Evolutionary conservation across 192 early-diverging fungal genomes (phyloP).

Genomic region (Spizellomyces sp.): DNA sequence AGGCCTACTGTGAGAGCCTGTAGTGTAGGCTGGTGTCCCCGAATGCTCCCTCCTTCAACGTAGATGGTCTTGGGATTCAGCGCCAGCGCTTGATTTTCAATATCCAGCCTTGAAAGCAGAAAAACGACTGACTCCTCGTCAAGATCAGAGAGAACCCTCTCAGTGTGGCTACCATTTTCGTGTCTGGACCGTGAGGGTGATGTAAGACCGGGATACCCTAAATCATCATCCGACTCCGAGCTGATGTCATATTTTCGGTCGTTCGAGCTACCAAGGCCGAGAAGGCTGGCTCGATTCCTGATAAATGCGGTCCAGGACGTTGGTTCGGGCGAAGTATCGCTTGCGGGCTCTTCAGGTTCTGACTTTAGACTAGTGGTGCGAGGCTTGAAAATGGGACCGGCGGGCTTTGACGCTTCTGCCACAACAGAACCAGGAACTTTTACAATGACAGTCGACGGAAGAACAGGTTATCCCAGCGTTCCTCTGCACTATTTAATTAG

Average conservation of each 20-base stretch:
- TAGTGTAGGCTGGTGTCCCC: conserved; percentile 22
- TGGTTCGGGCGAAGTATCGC: conserved; percentile 6
- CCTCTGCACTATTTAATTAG: too few species aligned
- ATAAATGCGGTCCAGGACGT: conserved; percentile 18
- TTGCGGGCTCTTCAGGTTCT: not conserved
- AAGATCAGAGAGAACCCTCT: conserved; percentile 19
- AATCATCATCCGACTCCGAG: not conserved
- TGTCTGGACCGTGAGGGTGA: not conserved
- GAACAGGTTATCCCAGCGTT: too few species aligned
- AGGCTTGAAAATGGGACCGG: conserved; percentile 20
- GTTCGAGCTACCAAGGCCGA: conserved; percentile 5
- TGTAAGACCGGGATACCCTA: not conserved
- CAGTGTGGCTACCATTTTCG: not conserved
- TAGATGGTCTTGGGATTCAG: conserved; percentile 41
- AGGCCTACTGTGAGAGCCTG: conserved; percentile 1
- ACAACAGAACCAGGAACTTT: not conserved
- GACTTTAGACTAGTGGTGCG: conserved; percentile 32
- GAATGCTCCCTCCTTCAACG: conserved; percentile 31
- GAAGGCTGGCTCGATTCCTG: conserved; percentile 7
- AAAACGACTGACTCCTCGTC: conserved; percentile 27
- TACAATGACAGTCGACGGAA: not conserved
- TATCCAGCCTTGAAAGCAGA: conserved; percentile 33
- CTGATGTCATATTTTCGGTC: not conserved
- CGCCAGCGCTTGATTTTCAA: conserved; percentile 34
- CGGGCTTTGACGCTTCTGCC: not conserved